These are phyloP conservation scores for Lactuca sativa DNA, from an alignment of 129 eudicot species.

Conservation along the genomic window DNA sequence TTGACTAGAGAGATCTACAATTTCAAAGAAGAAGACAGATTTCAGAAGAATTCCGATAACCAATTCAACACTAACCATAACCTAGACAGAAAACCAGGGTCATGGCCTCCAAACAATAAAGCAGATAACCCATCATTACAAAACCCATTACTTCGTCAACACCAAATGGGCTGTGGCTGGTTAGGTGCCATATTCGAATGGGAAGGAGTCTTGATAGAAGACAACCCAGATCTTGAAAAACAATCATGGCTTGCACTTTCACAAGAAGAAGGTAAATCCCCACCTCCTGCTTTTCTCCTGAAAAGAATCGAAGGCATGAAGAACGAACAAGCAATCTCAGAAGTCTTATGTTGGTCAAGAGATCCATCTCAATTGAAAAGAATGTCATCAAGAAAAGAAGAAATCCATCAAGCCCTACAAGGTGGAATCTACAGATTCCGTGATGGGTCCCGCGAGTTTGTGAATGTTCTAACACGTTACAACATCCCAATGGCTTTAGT, in stretches of 20 bases:
- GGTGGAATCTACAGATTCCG: slow-evolving; percentile 75
- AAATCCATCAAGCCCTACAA: slow-evolving; percentile 66
- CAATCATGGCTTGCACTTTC: slow-evolving; percentile 83
- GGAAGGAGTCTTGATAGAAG: slow-evolving; percentile 93
- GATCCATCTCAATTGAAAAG: slow-evolving; percentile 65
- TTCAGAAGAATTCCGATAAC: slow-evolving; percentile 16
- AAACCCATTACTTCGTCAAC: slow-evolving; percentile 80
- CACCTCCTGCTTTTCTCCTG: slow-evolving; percentile 64
- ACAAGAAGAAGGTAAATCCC: slow-evolving; percentile 80
- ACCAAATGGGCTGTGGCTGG: slow-evolving; percentile 98
- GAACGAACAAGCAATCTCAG: slow-evolving; percentile 92
- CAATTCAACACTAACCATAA: slow-evolving; percentile 33
- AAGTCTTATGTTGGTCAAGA: slow-evolving; percentile 93
- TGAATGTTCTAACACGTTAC: slow-evolving; percentile 55
- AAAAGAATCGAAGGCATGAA: slow-evolving; percentile 89
- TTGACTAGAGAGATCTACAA: slow-evolving; percentile 68
- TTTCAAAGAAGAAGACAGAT: slow-evolving; percentile 47
- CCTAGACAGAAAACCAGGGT: slow-evolving; percentile 44
- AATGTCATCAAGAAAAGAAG: slow-evolving; percentile 74
- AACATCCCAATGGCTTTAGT: slow-evolving; percentile 95
- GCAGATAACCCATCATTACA: slow-evolving; percentile 71
- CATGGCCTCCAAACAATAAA: slow-evolving; percentile 86
- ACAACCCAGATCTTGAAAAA: slow-evolving; percentile 77
- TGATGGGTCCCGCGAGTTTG: slow-evolving; percentile 74
- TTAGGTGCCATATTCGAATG: slow-evolving; percentile 92